These are phyloP conservation scores for Diplodia intermedia DNA, from an alignment of 2,329 filamentous ascomycete species.

Conservation along the genomic window DNA sequence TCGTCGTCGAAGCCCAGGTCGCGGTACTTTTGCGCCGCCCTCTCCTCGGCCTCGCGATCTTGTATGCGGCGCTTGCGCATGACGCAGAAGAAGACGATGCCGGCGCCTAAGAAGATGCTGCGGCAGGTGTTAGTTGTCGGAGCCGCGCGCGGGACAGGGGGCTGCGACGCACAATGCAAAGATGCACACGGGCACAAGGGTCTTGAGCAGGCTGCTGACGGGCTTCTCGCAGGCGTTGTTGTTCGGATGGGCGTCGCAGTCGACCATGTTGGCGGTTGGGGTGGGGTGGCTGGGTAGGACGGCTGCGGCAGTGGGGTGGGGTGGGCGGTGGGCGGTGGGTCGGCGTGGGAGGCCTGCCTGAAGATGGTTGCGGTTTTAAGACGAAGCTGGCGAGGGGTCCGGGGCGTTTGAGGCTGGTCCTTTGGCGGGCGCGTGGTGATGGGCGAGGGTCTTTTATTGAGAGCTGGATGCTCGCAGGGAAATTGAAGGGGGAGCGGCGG, in stretches of 20 bases:
- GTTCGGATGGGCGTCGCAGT: constrained; percentile 18
- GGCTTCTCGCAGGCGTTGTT: constrained; percentile 20
- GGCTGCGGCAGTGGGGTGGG: not conserved
- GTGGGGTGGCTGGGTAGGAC: not conserved
- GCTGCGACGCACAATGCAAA: not conserved
- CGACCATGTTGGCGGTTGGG: constrained; percentile 18
- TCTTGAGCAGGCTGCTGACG: constrained; percentile 18
- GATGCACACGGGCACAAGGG: constrained; percentile 8
- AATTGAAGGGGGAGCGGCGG: constrained; percentile 23
- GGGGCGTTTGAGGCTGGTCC: not conserved
- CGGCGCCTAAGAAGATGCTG: constrained; percentile 21
- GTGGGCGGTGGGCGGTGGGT: constrained; percentile 9
- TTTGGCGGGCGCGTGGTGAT: not conserved
- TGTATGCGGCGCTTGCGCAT: constrained; percentile 11
- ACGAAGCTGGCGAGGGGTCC: not conserved
- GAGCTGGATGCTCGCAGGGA: not conserved
- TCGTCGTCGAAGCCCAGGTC: constrained; percentile 29
- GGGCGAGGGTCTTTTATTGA: constrained; percentile 12
- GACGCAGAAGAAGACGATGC: constrained; percentile 16
- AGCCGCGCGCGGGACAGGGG: not conserved
- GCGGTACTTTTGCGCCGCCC: constrained; percentile 12
- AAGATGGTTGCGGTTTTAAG: constrained; percentile 9
- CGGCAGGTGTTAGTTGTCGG: not conserved
- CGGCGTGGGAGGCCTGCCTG: constrained; percentile 20
- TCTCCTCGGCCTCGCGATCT: constrained; percentile 13